Conservation (phyloP, 768 basidiomycete genomes). For the Mycena metata region DNA sequence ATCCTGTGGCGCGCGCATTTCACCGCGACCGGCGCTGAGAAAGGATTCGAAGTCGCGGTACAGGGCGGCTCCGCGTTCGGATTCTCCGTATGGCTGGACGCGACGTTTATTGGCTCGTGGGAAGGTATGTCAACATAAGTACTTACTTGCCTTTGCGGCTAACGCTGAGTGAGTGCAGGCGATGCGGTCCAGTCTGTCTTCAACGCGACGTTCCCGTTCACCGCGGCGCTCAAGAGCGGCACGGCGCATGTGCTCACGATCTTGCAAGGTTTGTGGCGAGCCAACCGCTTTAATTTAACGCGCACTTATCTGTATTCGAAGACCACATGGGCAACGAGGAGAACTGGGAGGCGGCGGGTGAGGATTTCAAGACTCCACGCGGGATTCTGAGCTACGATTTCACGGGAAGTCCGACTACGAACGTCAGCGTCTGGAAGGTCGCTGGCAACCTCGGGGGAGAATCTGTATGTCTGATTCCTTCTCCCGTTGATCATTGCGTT, state of each 20-base stretch:
- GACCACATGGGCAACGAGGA: constrained; percentile 70
- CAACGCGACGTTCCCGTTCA: constrained; percentile 53
- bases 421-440: constrained; percentile 63
- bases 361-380: constrained; percentile 62
- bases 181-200: constrained; percentile 51
- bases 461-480: constrained; percentile 47
- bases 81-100: constrained; percentile 64
- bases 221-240: constrained; percentile 45
- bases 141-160: neutral
- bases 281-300: neutral
- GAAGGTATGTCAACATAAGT: constrained; percentile 41
- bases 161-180: constrained; percentile 33
- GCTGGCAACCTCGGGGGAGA: constrained; percentile 65
- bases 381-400: constrained; percentile 64
- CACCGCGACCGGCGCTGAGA: constrained; percentile 60
- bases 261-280: constrained; percentile 47
- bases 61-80: constrained; percentile 63
- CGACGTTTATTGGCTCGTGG: constrained; percentile 63
- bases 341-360: constrained; percentile 57
- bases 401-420: constrained; percentile 53
- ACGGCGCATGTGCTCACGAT: constrained; percentile 62
- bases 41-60: constrained; percentile 55
- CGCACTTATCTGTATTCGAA: neutral
- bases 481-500: neutral
- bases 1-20: constrained; percentile 68